Conservation (phyloP, 1,284 basidiomycete species). For the Polyporus tsugae region DNA sequence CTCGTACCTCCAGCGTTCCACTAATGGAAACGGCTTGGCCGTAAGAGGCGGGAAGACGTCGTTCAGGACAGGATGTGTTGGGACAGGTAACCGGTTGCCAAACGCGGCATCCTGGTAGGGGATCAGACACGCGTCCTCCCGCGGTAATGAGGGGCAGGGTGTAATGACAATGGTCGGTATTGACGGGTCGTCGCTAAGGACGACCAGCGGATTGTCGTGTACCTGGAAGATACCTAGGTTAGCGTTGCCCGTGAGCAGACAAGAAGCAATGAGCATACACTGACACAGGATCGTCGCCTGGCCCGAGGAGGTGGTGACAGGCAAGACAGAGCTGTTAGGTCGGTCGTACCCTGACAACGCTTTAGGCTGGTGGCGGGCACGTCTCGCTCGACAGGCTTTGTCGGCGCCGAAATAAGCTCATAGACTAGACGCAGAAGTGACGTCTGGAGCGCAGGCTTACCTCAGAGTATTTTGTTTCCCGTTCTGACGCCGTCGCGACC, state of each 20-base stretch:
- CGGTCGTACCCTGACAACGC: constrained; percentile 13
- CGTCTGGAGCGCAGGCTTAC: constrained; percentile 10
- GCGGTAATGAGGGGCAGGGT: constrained; percentile 49
- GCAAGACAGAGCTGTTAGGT: constrained; percentile 13
- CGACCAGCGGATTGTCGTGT: constrained; percentile 28
- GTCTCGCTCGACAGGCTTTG: constrained; percentile 27
- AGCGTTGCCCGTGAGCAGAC: background rate
- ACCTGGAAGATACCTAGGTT: constrained; percentile 17
- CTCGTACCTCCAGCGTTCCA: constrained; percentile 56
- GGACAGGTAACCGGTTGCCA: constrained; percentile 59
- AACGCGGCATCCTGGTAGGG: constrained; percentile 65
- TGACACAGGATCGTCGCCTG: constrained; percentile 28
- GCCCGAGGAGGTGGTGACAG: constrained; percentile 17
- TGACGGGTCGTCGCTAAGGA: constrained; percentile 42
- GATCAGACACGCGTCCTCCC: constrained; percentile 52
- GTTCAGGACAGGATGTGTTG: constrained; percentile 58
- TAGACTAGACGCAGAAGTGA: background rate
- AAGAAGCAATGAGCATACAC: constrained; percentile 12
- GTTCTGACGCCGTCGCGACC: constrained; percentile 11
- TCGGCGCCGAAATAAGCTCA: constrained; percentile 2
- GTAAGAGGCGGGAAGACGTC: constrained; percentile 53
- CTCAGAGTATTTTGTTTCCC: constrained; percentile 25
- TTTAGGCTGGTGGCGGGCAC: constrained; percentile 24
- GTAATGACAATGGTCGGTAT: constrained; percentile 62
- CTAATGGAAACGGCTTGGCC: constrained; percentile 39